These are phyloP conservation scores for Termitomyces sp. DNA, from an alignment of 768 basidiomycete species.

Conservation along the genomic window DNA sequence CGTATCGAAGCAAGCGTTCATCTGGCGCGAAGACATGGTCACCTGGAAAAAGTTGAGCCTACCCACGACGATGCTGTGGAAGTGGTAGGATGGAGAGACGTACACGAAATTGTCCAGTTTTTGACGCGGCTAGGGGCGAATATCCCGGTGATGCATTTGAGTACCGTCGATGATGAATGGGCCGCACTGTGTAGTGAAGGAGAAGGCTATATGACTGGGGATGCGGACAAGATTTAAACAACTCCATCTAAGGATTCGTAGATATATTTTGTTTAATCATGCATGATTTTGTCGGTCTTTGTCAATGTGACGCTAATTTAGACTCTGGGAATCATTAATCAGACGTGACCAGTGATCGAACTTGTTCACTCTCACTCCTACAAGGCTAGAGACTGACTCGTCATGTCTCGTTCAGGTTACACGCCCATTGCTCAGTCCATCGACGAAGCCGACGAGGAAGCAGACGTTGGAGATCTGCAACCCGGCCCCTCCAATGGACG, in stretches of 20 bases:
- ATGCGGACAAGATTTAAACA: slow-evolving; percentile 17
- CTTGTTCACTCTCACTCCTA: neutral
- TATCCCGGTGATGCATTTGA: slow-evolving; percentile 45
- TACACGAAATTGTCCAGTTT: slow-evolving; percentile 68
- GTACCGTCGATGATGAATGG: slow-evolving; percentile 62
- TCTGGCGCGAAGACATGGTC: slow-evolving; percentile 48
- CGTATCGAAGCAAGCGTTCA: slow-evolving; percentile 40
- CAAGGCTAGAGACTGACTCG: neutral
- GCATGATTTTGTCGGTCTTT: neutral
- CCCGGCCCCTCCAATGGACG: slow-evolving; percentile 20
- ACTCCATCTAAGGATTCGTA: slow-evolving; percentile 4
- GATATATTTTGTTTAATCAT: neutral
- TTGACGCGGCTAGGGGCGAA: slow-evolving; percentile 69
- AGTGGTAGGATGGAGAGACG: slow-evolving; percentile 54
- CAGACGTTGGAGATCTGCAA: slow-evolving; percentile 29
- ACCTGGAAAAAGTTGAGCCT: slow-evolving; percentile 30
- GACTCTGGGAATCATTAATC: neutral
- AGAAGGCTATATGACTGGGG: slow-evolving; percentile 36
- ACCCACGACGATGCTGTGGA: slow-evolving; percentile 20
- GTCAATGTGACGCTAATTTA: neutral
- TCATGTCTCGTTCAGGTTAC: slow-evolving; percentile 40
- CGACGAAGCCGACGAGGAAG: slow-evolving; percentile 38
- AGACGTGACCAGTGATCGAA: slow-evolving; percentile 4
- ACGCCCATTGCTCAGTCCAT: slow-evolving; percentile 38
- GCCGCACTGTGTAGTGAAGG: slow-evolving; percentile 59